These are phyloP conservation scores for Nymphaea thermarum DNA, from an alignment of 164 flowering plant genomes.

Conservation along the genomic window DNA sequence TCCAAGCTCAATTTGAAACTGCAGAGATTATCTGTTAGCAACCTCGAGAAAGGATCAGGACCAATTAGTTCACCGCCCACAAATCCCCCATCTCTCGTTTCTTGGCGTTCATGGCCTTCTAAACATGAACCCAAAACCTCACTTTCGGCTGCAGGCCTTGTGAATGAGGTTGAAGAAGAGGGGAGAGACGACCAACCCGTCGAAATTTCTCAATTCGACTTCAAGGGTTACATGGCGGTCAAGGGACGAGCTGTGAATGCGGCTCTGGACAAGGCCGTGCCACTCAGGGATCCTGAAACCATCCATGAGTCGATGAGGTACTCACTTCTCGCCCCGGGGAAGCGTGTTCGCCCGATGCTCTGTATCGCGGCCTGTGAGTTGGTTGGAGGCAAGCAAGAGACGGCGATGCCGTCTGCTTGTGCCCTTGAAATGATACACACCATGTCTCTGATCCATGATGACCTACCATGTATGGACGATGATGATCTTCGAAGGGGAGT, in stretches of 20 bases:
- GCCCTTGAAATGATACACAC: conserved; percentile 84
- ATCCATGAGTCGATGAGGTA: conserved; percentile 80
- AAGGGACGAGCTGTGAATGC: conserved; percentile 41
- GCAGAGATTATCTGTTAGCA: neutral
- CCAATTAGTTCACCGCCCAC: neutral
- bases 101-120: neutral
- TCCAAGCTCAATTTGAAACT: neutral
- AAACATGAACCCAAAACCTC: neutral
- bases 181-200: neutral
- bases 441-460: conserved; percentile 70
- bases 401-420: conserved; percentile 67
- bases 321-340: conserved; percentile 72
- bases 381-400: conserved; percentile 42
- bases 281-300: conserved; percentile 32
- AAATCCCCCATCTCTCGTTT: neutral
- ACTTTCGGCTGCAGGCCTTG: neutral
- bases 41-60: neutral
- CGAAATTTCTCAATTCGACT: conserved; percentile 22
- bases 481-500: conserved; percentile 68
- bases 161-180: conserved; percentile 4
- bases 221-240: conserved; percentile 41
- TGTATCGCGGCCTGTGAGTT: conserved; percentile 71
- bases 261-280: conserved; percentile 46
- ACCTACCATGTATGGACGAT: conserved; percentile 78
- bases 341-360: conserved; percentile 58